These are phyloP conservation scores for Tolypocladium endophyticum DNA, from an alignment of 2,329 filamentous ascomycete genomes.

Conservation along the genomic window DNA sequence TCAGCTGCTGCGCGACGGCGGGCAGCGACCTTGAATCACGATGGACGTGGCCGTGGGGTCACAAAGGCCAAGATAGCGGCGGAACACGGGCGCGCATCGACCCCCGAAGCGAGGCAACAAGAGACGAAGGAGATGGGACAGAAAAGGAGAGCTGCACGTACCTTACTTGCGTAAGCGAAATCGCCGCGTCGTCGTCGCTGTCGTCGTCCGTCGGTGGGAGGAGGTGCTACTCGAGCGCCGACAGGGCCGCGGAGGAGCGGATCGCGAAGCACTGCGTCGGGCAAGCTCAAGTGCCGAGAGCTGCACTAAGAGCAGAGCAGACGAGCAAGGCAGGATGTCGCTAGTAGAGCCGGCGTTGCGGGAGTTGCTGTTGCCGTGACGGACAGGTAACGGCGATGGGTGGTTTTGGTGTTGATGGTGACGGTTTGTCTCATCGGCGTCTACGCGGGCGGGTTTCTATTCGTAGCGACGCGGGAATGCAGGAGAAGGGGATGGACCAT, in stretches of 20 bases:
- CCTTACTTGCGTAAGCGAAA: not conserved
- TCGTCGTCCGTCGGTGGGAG: not conserved
- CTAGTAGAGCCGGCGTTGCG: not conserved
- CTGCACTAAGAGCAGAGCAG: not conserved
- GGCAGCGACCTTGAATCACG: not conserved
- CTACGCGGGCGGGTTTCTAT: not conserved
- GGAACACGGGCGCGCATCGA: not conserved
- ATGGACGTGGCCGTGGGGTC: not conserved
- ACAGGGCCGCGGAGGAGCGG: not conserved
- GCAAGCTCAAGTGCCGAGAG: not conserved
- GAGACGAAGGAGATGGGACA: not conserved
- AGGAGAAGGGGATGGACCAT: slow-evolving; percentile 1
- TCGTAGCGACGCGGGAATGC: slow-evolving; percentile 4
- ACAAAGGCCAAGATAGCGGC: not conserved
- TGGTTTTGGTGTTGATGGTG: not conserved
- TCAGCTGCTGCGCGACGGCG: not conserved
- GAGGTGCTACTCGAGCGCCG: not conserved
- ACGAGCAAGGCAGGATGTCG: not conserved
- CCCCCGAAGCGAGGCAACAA: not conserved
- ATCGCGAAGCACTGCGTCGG: not conserved
- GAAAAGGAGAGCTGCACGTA: not conserved
- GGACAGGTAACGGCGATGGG: not conserved
- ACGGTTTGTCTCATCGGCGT: not conserved
- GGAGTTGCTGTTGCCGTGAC: not conserved
- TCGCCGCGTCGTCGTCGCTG: not conserved